Evolutionary conservation across 371 early-diverging fungal species (phyloP), one percentile per base, ranked within the genome.

Genomic region (Circinella minor): DNA sequence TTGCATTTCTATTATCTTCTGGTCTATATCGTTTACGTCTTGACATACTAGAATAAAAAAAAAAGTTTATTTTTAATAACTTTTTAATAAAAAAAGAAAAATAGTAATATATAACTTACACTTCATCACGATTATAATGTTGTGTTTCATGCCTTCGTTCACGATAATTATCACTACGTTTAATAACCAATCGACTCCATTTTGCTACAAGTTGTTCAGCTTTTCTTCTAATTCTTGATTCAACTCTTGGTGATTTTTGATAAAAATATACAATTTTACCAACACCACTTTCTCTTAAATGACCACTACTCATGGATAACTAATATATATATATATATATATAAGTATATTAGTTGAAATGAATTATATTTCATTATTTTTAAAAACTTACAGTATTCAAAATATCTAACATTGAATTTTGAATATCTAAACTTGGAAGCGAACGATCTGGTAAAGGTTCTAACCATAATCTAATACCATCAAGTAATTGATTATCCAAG

Each of bases 241-340:
- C 85, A 48, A 94, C 93, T 34, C 95, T 90, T 67, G 94, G 91
- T 61, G 95, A 96, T 74, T 93, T 95, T 66, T 93, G 89, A 82
- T 98, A 98, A 77, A 99, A 99, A 80, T 91, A 89, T 34, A 99
- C 89, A 48, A 99, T 92, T 62, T 94, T 93, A 34, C 99, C 99
- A 36, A 98, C 87, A 36, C 91, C 91, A 70, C 95, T 95, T 69
- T 92, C 93, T 17, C 95, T 87, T 54, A 99, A 82, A 71, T 98
- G 95, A 66, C 94, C 91, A 47, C 91, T 93, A n/a, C 85, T 83
- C 66, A 98, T 93, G 3, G 94, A 94, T 69, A 96, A 74, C 88
- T 90, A 65, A 0, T 48, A 27, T 27, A 27, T 1, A 27, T 27
- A 27, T 27, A 2, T n/a, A 0, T 48, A 27, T 27, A 27, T 1